These are phyloP conservation scores for Thozetella sp. DNA, from an alignment of 495 filamentous ascomycete species.

Conservation along the genomic window DNA sequence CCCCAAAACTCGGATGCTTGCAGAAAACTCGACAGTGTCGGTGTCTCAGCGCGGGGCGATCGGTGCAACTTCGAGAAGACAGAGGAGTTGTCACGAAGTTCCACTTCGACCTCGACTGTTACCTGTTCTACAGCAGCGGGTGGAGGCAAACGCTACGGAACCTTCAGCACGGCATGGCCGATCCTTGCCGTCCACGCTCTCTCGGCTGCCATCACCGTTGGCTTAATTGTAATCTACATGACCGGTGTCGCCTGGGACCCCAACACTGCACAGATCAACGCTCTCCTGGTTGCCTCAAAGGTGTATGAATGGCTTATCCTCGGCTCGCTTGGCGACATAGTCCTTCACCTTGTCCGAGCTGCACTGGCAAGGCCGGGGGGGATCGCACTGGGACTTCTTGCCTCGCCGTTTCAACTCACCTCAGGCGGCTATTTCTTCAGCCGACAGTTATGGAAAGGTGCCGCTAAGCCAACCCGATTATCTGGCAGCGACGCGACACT, in stretches of 20 bases:
- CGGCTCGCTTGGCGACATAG: not conserved
- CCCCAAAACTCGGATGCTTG: too few relatives aligned
- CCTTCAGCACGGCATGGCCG: too few relatives aligned
- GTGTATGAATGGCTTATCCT: not conserved
- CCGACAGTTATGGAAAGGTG: not conserved
- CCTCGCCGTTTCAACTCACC: not conserved
- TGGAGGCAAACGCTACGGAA: too few relatives aligned
- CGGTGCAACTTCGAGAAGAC: too few relatives aligned
- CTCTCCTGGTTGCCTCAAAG: not conserved
- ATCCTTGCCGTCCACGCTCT: too few relatives aligned
- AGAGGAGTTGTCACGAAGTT: too few relatives aligned
- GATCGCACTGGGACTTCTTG: not conserved
- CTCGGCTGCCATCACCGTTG: too few relatives aligned
- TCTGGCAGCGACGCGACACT: not conserved
- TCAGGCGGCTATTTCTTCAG: not conserved
- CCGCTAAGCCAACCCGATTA: not conserved
- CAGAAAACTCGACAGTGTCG: too few relatives aligned
- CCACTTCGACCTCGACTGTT: too few relatives aligned
- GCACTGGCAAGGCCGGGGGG: not conserved
- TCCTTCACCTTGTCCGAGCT: not conserved
- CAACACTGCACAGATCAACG: not conserved
- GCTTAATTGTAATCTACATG: not conserved
- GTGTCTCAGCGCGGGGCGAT: too few relatives aligned
- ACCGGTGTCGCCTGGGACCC: not conserved
- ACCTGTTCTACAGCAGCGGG: too few relatives aligned